Conservation (phyloP, 148 eudicot genomes). For the Camellia lanceoleosa region DNA sequence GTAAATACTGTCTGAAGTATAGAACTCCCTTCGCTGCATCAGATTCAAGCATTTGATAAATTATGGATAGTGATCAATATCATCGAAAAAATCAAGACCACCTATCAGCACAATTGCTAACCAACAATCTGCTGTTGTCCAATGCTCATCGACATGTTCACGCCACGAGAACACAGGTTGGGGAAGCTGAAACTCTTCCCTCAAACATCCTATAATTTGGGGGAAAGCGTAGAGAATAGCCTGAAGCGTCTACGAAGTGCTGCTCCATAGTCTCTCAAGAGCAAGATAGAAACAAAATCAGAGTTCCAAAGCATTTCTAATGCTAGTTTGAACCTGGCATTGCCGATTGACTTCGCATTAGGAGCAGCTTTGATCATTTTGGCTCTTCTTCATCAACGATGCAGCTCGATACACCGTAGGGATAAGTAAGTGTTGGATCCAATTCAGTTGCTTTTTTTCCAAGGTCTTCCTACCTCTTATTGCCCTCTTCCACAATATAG, state of each 20-base stretch:
- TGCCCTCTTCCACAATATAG: constrained; percentile 67
- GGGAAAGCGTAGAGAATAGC: constrained; percentile 87
- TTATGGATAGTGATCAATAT: constrained; percentile 88
- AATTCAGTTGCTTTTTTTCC: constrained; percentile 77
- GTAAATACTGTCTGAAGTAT: constrained; percentile 86
- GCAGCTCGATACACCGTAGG: constrained; percentile 92
- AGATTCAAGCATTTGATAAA: constrained; percentile 91
- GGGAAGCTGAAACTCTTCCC: constrained; percentile 71
- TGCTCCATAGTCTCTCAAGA: constrained; percentile 65
- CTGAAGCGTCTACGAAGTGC: constrained; percentile 82
- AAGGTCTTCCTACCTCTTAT: constrained; percentile 60
- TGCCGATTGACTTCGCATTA: constrained; percentile 72
- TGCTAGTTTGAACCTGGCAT: constrained; percentile 85
- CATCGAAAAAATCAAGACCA: constrained; percentile 99
- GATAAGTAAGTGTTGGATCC: constrained; percentile 90
- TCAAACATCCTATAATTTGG: constrained; percentile 80
- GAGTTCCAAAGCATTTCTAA: constrained; percentile 90
- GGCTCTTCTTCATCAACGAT: constrained; percentile 59
- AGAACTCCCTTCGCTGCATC: constrained; percentile 90
- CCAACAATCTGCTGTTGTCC: constrained; percentile 98
- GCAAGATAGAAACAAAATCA: constrained; percentile 78
- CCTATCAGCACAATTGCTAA: constrained; percentile 77
- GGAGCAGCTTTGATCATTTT: constrained; percentile 59
- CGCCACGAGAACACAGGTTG: constrained; percentile 63
- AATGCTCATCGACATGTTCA: constrained; percentile 71